phyloP scores from a whole-genome alignment of 768 basidiomycete species.

The Lepiota venenata region DNA sequence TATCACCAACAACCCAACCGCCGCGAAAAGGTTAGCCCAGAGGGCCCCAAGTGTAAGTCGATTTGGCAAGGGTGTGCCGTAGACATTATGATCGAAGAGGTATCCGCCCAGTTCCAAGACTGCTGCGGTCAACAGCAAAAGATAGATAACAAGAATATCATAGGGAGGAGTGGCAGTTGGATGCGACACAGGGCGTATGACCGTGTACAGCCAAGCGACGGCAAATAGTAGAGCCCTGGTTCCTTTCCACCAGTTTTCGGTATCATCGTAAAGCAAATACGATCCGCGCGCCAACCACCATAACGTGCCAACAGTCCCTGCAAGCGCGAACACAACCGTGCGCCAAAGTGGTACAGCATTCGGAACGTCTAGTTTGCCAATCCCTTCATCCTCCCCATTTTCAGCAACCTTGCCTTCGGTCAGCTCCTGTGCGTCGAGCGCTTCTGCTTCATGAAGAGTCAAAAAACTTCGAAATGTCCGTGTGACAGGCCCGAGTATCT shows the following conservation, averaged over 20 bases:
- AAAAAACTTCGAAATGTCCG: conserved; percentile 40
- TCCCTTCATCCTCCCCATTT: conserved; percentile 18
- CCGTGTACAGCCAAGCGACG: conserved; percentile 64
- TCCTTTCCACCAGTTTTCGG: conserved; percentile 12
- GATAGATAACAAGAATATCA: conserved; percentile 61
- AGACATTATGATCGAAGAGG: conserved; percentile 46
- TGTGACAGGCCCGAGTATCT: conserved; percentile 22
- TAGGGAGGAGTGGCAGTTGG: conserved; percentile 57
- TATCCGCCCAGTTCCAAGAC: conserved; percentile 50
- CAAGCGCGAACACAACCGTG: conserved; percentile 49
- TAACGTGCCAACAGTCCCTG: conserved; percentile 55
- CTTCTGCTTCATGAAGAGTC: conserved; percentile 55
- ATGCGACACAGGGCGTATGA: conserved; percentile 48
- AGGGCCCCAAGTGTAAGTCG: conserved; percentile 24
- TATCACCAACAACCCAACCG: conserved; percentile 40
- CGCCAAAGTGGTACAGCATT: conserved; percentile 51
- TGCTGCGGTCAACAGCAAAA: conserved; percentile 41
- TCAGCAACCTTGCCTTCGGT: conserved; percentile 18
- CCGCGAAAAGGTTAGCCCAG: conserved; percentile 39
- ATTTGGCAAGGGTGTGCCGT: conserved; percentile 39
- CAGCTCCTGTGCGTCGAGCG: conserved; percentile 28
- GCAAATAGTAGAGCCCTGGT: conserved; percentile 38
- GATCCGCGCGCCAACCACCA: conserved; percentile 60
- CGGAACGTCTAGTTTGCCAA: conserved; percentile 17
- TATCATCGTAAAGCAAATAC: conserved; percentile 42